Evolutionary conservation across 2,329 filamentous ascomycete species (phyloP).

Genomic region (Catunica adiposa): DNA sequence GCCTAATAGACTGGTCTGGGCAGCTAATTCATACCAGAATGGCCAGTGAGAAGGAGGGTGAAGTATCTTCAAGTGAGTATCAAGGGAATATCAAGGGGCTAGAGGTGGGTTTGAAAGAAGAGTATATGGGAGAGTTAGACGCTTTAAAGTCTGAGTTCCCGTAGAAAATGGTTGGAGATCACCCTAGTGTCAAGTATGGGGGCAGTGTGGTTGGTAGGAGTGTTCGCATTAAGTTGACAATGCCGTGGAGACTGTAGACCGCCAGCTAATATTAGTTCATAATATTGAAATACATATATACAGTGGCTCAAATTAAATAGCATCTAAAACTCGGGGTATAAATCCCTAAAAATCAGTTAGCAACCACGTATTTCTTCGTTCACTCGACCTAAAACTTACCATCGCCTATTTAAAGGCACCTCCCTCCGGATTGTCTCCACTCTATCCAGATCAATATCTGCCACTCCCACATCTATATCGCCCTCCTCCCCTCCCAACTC

Average conservation of each 20-base stretch:
- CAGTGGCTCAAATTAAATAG: too few relatives aligned
- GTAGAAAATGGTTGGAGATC: not conserved
- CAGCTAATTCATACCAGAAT: conserved; percentile 38
- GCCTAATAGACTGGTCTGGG: too few relatives aligned
- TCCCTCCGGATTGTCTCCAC: conserved; percentile 31
- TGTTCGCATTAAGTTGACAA: too few relatives aligned
- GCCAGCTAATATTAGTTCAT: too few relatives aligned
- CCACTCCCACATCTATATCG: conserved; percentile 33
- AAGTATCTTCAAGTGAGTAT: too few relatives aligned
- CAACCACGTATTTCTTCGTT: too few relatives aligned
- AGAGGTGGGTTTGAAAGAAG: too few relatives aligned
- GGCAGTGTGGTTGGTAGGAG: not conserved
- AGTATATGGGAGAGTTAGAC: conserved; percentile 27
- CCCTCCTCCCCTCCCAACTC: not conserved
- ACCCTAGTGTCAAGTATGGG: not conserved
- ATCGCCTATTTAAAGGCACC: conserved; percentile 36
- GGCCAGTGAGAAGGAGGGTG: conserved; percentile 33
- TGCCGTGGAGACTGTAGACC: too few relatives aligned
- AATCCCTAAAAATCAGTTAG: not conserved
- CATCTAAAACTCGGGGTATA: conserved; percentile 5
- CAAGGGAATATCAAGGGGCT: too few relatives aligned
- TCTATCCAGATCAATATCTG: conserved; percentile 34
- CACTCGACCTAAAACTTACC: conserved; percentile 24
- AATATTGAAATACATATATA: not conserved
- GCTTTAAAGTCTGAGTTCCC: not conserved